These are phyloP conservation scores for Phytophthora boehmeriae DNA, from an alignment of 352 stramenopile species.

Conservation along the genomic window DNA sequence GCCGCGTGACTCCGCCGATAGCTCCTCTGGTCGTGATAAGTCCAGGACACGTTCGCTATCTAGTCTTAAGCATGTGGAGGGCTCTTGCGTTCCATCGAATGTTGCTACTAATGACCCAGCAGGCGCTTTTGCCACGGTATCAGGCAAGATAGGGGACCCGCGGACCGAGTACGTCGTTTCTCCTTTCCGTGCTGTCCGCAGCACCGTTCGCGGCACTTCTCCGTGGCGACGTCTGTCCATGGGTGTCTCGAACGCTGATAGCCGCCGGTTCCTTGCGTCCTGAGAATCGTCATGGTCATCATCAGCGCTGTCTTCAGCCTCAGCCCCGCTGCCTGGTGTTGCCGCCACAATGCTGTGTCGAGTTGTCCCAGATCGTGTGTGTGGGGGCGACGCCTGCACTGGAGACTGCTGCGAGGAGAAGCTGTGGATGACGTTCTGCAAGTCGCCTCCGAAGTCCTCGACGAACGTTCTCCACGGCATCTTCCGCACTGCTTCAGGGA, in stretches of 20 bases:
- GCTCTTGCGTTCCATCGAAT: conserved; percentile 51
- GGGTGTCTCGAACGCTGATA: conserved; percentile 52
- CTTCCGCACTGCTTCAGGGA: conserved; percentile 70
- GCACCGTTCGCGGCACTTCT: conserved; percentile 38
- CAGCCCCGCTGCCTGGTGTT: conserved; percentile 39
- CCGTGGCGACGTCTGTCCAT: conserved; percentile 26
- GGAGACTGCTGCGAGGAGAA: conserved; percentile 32
- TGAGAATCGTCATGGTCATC: conserved; percentile 13
- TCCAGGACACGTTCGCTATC: conserved; percentile 67
- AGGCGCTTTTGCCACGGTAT: conserved; percentile 60
- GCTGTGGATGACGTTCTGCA: conserved; percentile 77
- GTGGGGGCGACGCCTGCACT: conserved; percentile 16
- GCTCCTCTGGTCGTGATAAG: conserved; percentile 64
- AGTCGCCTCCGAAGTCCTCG: conserved; percentile 74
- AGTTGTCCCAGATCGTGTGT: conserved; percentile 17
- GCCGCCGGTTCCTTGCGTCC: conserved; percentile 18
- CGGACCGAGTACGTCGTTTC: conserved; percentile 74
- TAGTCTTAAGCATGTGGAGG: conserved; percentile 59
- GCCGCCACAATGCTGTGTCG: conserved; percentile 46
- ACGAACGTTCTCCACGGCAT: conserved; percentile 86
- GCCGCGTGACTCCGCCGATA: conserved; percentile 61
- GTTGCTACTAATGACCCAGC: conserved; percentile 63
- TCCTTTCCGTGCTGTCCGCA: conserved; percentile 73
- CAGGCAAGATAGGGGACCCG: conserved; percentile 71
- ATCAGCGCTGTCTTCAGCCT: conserved; percentile 20